Percentiles rank a stretch among this genome's conserved stretches.
Evolutionary conservation across 257 asterid genomes (phyloP).

Genomic region (Cruciata laevipes): DNA sequence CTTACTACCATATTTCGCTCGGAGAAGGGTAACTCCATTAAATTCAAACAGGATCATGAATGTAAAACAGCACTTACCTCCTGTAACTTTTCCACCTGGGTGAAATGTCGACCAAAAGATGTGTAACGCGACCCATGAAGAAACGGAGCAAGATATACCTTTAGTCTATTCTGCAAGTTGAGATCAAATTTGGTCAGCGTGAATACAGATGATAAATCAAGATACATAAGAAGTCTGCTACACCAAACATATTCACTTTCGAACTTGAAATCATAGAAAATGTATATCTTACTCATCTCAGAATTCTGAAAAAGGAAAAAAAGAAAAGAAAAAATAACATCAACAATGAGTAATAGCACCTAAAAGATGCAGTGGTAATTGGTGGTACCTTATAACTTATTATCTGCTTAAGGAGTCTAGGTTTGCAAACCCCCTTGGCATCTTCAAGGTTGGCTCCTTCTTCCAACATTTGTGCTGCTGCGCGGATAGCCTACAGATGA

Average conservation of each 20-base stretch:
- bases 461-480: conserved; percentile 59
- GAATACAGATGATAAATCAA: background rate
- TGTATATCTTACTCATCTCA: background rate
- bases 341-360: background rate
- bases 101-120: conserved; percentile 94
- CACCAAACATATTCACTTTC: background rate
- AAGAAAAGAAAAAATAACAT: background rate
- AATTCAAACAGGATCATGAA: conserved; percentile 8
- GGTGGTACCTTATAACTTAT: conserved; percentile 60
- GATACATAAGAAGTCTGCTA: background rate
- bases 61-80: conserved; percentile 43
- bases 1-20: too few species aligned
- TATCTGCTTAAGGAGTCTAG: conserved; percentile 60
- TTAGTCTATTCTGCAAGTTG: conserved; percentile 46
- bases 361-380: background rate
- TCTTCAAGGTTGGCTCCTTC: conserved; percentile 65
- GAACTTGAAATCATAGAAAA: too few species aligned
- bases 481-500: conserved; percentile 57
- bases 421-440: conserved; percentile 77
- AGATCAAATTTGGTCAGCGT: background rate
- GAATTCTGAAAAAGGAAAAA: too few species aligned
- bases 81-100: conserved; percentile 64
- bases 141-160: conserved; percentile 70
- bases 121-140: conserved; percentile 76
- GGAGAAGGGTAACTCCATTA: background rate